Base-by-base conservation (phyloP, 2,329 filamentous ascomycete genomes). In the Exserohilum rostratum region DNA sequence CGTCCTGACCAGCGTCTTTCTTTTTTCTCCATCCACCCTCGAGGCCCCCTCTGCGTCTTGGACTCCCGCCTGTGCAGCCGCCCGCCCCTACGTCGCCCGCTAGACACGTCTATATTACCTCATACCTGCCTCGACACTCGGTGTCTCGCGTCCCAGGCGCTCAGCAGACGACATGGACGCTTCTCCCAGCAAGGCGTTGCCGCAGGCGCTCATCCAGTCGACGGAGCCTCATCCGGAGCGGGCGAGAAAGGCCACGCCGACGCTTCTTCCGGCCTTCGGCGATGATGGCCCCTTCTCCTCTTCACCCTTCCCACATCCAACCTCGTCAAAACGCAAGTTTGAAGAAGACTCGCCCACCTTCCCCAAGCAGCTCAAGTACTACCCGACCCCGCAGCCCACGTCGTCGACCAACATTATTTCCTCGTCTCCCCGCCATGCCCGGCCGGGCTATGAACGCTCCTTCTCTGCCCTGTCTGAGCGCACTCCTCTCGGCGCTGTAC, bases 331-430 rank as follows among this genome's bases (percentile, higher is more conserved):
- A 79, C 86, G 89, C 71, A 88, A 87, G 69, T 79, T 77, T 65
- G 74, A 76, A 49, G 84, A 83, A 55, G 78, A 79, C 56, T 79
- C 76, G 51, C 76, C 76, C 57, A 76, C 75, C 17, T 69, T 72
- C 65, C 70, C 78, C 55, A 78, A 77, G 63, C 81, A 81, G 62
- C 76, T 83, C 64, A 91, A 89, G 70, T 79, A 78, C 67, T 98
- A 98, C 78, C 95, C 95, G 37, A 98, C 95, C 2, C 95, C 95
- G 1, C 85, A 96, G 57, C 93, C 93, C 17, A 97, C 93, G 4
- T 98, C 95, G 3, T 96, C 91, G 64, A 96, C 93, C 40, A 91
- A 90, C 68, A 91, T 97, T 67, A 81, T 96, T 43, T 96, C 93
- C 51, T 93, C 93, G 43, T 88, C 90, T 72, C 66, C 80, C 64